These are phyloP conservation scores for Nyssa sinensis DNA, from an alignment of 148 eudicot genomes.

Conservation along the genomic window DNA sequence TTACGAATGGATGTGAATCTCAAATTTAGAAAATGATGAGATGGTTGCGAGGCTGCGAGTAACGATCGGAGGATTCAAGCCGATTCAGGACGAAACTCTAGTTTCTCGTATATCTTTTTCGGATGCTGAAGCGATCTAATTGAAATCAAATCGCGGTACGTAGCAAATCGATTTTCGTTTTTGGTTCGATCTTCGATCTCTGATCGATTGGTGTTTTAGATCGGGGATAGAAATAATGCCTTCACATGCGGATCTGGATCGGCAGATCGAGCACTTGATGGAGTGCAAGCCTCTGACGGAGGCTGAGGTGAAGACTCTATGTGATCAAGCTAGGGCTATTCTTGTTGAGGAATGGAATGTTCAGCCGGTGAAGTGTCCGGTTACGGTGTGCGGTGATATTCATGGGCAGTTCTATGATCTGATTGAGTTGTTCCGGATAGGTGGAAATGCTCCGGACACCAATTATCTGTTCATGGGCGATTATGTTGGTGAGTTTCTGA, in stretches of 20 bases:
- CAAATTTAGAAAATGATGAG: slow-evolving; percentile 1
- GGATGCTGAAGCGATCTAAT: slow-evolving; percentile 11
- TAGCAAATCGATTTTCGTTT: background rate
- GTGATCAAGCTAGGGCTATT: slow-evolving; percentile 47
- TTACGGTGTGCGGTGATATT: slow-evolving; percentile 51
- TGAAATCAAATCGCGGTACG: slow-evolving; percentile 7
- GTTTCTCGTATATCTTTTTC: background rate
- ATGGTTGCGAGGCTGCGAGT: too few species aligned
- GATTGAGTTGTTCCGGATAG: slow-evolving; percentile 45
- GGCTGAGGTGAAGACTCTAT: slow-evolving; percentile 41
- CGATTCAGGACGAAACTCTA: slow-evolving; percentile 12
- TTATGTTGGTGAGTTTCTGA: slow-evolving; percentile 42
- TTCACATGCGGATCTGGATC: slow-evolving; percentile 39
- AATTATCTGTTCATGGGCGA: slow-evolving; percentile 59
- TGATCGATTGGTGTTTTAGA: slow-evolving; percentile 20
- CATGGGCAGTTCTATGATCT: slow-evolving; percentile 55
- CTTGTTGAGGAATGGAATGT: slow-evolving; percentile 49
- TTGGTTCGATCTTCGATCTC: background rate
- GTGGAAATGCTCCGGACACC: slow-evolving; percentile 48
- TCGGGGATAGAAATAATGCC: slow-evolving; percentile 22
- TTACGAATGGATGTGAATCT: slow-evolving; percentile 29
- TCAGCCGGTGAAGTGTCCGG: slow-evolving; percentile 53
- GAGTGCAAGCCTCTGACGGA: slow-evolving; percentile 49
- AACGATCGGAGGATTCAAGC: slow-evolving; percentile 1
- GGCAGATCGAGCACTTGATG: slow-evolving; percentile 51